Evolutionary conservation across 441 rosid genomes (phyloP).

Genomic region (Populus tomentosa): DNA sequence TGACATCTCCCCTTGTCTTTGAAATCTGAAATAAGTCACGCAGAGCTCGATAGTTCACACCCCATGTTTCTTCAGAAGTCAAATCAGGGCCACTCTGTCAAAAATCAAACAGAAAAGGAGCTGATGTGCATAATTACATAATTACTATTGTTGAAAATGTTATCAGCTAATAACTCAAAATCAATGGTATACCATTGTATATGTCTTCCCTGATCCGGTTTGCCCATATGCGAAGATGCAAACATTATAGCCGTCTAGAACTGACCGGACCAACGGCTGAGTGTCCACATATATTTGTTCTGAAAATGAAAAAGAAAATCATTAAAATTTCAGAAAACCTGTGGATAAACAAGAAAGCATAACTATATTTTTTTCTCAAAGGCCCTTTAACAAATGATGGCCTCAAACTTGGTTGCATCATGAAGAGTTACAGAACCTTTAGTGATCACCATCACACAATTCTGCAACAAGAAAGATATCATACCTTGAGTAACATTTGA

Average conservation of each 20-base stretch:
- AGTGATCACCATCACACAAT: background rate
- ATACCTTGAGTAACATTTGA: conserved; percentile 73
- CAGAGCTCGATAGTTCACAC: conserved; percentile 88
- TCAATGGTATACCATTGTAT: conserved; percentile 64
- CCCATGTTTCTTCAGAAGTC: conserved; percentile 72
- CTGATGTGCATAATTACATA: background rate
- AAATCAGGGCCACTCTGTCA: conserved; percentile 88
- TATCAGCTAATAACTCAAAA: background rate
- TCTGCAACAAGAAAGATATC: background rate
- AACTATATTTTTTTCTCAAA: background rate
- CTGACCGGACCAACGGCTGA: conserved; percentile 75
- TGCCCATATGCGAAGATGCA: conserved; percentile 99
- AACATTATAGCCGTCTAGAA: conserved; percentile 87
- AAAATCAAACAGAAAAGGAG: background rate
- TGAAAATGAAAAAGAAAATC: conserved; percentile 22
- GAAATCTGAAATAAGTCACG: conserved; percentile 77
- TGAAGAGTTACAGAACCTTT: background rate
- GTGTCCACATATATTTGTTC: conserved; percentile 82
- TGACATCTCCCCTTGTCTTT: conserved; percentile 50
- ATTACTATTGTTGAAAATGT: background rate
- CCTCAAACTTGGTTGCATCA: background rate
- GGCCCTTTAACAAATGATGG: background rate
- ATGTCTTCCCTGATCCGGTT: conserved; percentile 97
- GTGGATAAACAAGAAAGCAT: background rate
- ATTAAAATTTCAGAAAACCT: conserved; percentile 6